Evolutionary conservation across 78 protist genomes (phyloP), one percentile per base, ranked within the genome.

Genomic region (Mantamonas sphyraenae): DNA sequence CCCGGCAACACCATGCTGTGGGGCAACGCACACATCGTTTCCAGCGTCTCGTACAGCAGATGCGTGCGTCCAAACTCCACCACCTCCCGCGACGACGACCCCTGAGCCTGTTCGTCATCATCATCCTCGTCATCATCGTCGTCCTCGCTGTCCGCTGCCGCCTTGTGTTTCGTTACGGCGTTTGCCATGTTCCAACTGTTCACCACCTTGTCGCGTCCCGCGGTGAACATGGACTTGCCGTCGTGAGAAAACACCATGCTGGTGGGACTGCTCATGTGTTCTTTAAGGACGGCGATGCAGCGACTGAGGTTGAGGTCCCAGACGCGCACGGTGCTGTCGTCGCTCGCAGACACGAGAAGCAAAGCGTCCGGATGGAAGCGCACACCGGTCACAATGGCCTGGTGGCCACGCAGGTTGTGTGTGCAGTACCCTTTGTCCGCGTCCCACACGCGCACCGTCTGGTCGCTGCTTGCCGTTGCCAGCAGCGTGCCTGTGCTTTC

Each of bases 361-460:
- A 3, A 22, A 63, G 57, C 1, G n/a, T 56, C 19, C 40, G 77
- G 55, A 55, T 55, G 53, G n/a, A 71, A 71, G 47, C 2, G 43
- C 16, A 71, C 62, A 26, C 66, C 42, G 33, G 55, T 43, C 7
- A 71, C 50, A 17, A 61, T 22, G 8, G 30, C 69, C 28, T 1
- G 10, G 43, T 61, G 71, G 1, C 67, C 77, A n/a, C n/a, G n/a
- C n/a, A n/a, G n/a, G n/a, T n/a, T n/a, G n/a, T n/a, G n/a, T n/a
- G n/a, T n/a, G n/a, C n/a, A n/a, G n/a, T n/a, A n/a, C n/a, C n/a
- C n/a, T n/a, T 10, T 56, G 38, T 34, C 75, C 16, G 58, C 65
- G 62, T 77, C 66, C 89, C 90, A 89, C 14, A 90, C 59, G 12
- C 82, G 34, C 28, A 80, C 83, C 9, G 86, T 51, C 24, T 47